These are phyloP conservation scores for Acanthamoeba rhysodes DNA, from an alignment of 208 protist species.

Conservation along the genomic window DNA sequence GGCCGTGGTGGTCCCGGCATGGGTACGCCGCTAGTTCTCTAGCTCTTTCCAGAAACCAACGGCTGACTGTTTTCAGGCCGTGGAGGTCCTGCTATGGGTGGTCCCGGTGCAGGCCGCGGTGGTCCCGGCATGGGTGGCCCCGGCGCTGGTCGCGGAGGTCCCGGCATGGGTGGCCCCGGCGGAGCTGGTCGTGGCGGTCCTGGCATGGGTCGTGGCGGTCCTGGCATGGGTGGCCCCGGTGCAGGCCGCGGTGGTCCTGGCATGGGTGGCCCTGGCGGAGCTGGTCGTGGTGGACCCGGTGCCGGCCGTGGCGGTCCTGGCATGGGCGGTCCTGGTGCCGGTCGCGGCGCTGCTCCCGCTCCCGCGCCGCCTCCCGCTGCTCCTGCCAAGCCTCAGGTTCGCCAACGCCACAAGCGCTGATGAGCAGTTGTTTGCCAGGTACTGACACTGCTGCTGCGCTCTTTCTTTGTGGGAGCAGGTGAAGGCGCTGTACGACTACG, in stretches of 20 bases:
- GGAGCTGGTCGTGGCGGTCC: not conserved
- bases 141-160: conserved; percentile 71
- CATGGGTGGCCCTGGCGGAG: conserved; percentile 50
- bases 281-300: conserved; percentile 2
- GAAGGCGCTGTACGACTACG: conserved; percentile 88
- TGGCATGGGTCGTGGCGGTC: conserved; percentile 61
- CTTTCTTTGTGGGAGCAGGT: not conserved
- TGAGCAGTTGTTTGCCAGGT: no score
- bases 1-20: not conserved
- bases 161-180: conserved; percentile 35
- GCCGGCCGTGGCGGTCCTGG: conserved; percentile 31
- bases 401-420: not conserved
- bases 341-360: not conserved
- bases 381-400: conserved; percentile 56
- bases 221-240: conserved; percentile 26
- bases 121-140: conserved; percentile 56
- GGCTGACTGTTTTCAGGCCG: not conserved
- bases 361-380: conserved; percentile 20
- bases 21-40: not conserved
- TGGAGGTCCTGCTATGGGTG: not conserved
- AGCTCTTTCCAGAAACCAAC: not conserved
- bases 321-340: conserved; percentile 9
- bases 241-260: conserved; percentile 70
- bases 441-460: no score
- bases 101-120: conserved; percentile 58